Evolutionary conservation across 2,329 filamentous ascomycete genomes (phyloP), one percentile per base, ranked within the genome.

Genomic region (Penicillium brasilianum): DNA sequence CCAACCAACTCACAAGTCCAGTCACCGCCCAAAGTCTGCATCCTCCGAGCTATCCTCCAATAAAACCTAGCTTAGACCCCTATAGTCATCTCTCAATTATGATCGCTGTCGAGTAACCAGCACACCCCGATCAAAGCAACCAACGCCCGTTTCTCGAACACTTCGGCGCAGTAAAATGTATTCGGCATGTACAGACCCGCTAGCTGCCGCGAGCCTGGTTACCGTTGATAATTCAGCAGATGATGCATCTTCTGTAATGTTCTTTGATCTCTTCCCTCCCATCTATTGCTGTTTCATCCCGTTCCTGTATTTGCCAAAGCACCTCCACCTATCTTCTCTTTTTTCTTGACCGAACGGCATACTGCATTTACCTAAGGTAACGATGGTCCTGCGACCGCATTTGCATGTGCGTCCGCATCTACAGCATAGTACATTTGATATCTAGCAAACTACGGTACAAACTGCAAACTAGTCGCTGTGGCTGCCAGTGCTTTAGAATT

Each of bases 61-160:
- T 30, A 1, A n/a, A 30, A 49, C 11, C 32, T n/a, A 39, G 48
- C 11, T 10, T 16, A 8, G 37, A 30, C 55, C 25, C n/a, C 6
- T 16, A 13, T n/a, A 32, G 43, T 22, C 32, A 22, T 49, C 13
- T 34, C 34, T 32, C 9, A 57, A 34, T 37, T 30, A 16, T 39
- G 16, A 22, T 49, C 43, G 14, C 43, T 43, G 57, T 43, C 39
- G 34, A 20, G 57, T 59, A 57, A 37, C 46, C 32, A 34, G 16
- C 22, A 28, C 46, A 9, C 20, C 11, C 32, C 9, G 3, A 48
- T 22, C n/a, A 32, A 28, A 18, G 37, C 13, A 36, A 41, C 57
- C 34, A 50, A 13, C 14, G 4, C 16, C 7, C 30, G 25, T 48
- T 66, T 66, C 63, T 54, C 60, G 65, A 62, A 60, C 54, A 18